Base-by-base conservation (phyloP, 495 filamentous ascomycete species). In the Pseudoneurospora amorphoporcata region DNA sequence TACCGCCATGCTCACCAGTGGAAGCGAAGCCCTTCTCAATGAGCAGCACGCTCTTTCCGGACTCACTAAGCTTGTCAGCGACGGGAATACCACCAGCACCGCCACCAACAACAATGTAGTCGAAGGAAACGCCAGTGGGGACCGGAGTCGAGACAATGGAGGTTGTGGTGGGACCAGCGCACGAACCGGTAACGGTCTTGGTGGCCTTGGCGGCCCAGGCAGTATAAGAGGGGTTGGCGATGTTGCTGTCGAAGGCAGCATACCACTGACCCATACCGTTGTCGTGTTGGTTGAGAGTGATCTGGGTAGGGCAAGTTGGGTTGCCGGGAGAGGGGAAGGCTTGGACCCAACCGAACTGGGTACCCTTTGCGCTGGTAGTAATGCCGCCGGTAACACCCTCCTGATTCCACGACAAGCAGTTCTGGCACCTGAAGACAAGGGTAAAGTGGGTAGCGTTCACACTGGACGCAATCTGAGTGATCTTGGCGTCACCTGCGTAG, bases 101-200 rank as follows among this genome's bases (percentile, higher is more conserved):
- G 69, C 82, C 87, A 39, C 90, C 90, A 71, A 91, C 85, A 39
- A 92, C 83, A 71, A 92, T 87, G 80, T 92, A 93, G 78, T 93
- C 90, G 72, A 87, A 92, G 3, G 83, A 82, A 19, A 76, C 76
- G n/a, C 61, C 80, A 16, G 81, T 84, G 65, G 83, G 86, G 68
- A 83, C 83, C 4, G 87, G 81, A 3, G 84, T 79, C 16, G 74
- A 69, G n/a, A 74, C 39, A 19, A 81, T 68, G 2, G 61, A 74
- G 4, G 76, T 76, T 72, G 70, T 61, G 17, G 72, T 47, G 5
- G 76, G 73, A 37, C 77, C 76, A 10, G 29, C 82, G 70, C 84
- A 83, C 41, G 81, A 80, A 4, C 77, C 78, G 2, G 79, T 69
- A 39, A 83, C 80, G 9, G 77, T 78, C 68, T 82, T 78, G 70